Percentiles rank a stretch among this genome's conserved stretches.
phyloP scores from a whole-genome alignment of 176 grass and related monocot species.

The Musa schizocarpa region DNA sequence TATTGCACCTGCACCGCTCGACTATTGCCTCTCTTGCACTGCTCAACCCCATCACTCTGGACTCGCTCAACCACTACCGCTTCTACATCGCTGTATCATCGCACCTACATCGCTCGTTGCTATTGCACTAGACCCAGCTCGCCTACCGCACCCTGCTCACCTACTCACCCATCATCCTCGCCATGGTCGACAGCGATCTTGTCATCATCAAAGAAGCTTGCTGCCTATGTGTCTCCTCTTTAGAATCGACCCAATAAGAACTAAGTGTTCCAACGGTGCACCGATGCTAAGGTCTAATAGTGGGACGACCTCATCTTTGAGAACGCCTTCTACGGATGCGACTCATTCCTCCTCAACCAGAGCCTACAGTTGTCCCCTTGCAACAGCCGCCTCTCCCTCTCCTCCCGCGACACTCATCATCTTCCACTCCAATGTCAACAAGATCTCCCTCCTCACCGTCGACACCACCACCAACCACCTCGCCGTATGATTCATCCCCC shows the following conservation, averaged over 20 bases:
- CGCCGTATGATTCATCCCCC: not conserved
- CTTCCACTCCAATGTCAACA: constrained; percentile 77
- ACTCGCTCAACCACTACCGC: too few relatives aligned
- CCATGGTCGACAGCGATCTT: too few relatives aligned
- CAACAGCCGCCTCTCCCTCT: constrained; percentile 51
- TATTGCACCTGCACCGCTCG: too few relatives aligned
- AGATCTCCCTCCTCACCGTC: constrained; percentile 87
- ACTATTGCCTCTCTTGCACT: too few relatives aligned
- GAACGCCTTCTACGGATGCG: constrained; percentile 41
- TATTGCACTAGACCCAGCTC: too few relatives aligned
- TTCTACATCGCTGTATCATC: accelerated
- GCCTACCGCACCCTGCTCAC: too few relatives aligned
- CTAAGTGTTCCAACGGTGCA: constrained; percentile 59
- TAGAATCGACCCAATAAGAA: constrained; percentile 24
- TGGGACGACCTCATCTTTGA: constrained; percentile 80
- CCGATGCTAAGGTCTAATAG: constrained; percentile 50
- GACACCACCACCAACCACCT: constrained; percentile 33
- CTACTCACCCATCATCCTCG: too few relatives aligned
- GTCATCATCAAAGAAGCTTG: too few relatives aligned
- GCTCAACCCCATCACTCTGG: too few relatives aligned
- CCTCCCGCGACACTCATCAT: constrained; percentile 19
- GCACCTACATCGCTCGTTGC: too few relatives aligned
- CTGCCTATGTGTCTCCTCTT: too few relatives aligned
- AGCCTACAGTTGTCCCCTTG: constrained; percentile 62
- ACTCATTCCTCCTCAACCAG: constrained; percentile 51